Evolutionary conservation across 768 basidiomycete species (phyloP).

Genomic region (Suillus luteus): DNA sequence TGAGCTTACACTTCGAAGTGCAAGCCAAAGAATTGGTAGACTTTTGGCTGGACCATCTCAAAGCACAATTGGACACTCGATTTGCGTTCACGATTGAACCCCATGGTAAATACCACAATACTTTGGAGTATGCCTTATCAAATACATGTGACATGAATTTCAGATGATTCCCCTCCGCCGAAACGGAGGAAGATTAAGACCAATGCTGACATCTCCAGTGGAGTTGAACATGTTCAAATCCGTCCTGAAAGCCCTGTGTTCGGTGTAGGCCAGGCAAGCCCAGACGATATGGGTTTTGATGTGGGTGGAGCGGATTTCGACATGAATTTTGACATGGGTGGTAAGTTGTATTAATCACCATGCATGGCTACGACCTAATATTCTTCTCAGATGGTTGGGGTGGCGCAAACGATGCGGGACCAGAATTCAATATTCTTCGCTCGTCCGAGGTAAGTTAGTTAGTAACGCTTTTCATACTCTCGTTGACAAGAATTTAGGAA

Average conservation of each 20-base stretch:
- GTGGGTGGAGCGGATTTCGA: constrained; percentile 23
- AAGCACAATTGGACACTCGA: constrained; percentile 66
- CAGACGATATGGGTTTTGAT: constrained; percentile 6
- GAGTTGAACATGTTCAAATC: neutral
- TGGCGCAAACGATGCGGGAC: constrained; percentile 19
- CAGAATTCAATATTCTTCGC: constrained; percentile 33
- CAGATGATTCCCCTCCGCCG: constrained; percentile 41
- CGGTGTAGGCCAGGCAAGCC: neutral
- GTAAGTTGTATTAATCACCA: constrained; percentile 17
- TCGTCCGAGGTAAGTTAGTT: constrained; percentile 62
- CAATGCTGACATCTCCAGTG: constrained; percentile 3
- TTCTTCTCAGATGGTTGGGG: constrained; percentile 25
- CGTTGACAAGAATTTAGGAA: constrained; percentile 51
- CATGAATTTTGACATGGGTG: constrained; percentile 23
- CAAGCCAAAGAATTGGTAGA: constrained; percentile 64
- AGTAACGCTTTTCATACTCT: neutral
- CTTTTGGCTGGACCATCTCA: constrained; percentile 77
- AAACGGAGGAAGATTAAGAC: constrained; percentile 50
- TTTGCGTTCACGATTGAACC: constrained; percentile 31
- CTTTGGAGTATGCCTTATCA: neutral
- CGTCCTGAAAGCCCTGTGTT: neutral
- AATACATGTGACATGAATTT: neutral
- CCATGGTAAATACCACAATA: constrained; percentile 6
- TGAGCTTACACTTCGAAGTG: constrained; percentile 42
- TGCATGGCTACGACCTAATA: neutral